Conservation (phyloP, 345 rosid genomes). For the Theobroma cacao region DNA sequence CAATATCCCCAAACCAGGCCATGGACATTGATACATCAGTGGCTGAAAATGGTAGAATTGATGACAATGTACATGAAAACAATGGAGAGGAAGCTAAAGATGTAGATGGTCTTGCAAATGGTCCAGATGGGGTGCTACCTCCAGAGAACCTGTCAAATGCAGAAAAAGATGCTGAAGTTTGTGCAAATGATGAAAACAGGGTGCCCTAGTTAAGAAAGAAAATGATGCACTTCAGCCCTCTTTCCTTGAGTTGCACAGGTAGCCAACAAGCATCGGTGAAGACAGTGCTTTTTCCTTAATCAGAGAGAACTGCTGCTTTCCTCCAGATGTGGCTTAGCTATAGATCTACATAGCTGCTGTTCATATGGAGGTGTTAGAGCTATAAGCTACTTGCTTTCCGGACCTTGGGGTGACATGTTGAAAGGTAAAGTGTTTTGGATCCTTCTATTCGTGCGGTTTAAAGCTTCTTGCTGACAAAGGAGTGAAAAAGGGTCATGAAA, state of each 20-base stretch:
- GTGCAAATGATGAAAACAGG: neutral
- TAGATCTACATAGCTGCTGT: neutral
- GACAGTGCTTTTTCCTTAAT: neutral
- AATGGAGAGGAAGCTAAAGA: slow-evolving; percentile 33
- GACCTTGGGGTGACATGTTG: neutral
- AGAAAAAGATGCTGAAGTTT: neutral
- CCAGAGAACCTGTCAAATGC: neutral
- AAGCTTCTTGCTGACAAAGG: neutral
- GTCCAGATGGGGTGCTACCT: slow-evolving; percentile 28
- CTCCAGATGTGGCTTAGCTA: neutral
- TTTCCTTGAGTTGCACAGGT: neutral
- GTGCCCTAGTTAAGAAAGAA: neutral
- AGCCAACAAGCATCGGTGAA: neutral
- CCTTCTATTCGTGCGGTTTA: neutral
- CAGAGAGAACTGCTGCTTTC: neutral
- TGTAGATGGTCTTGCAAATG: slow-evolving; percentile 19
- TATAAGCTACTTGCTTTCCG: neutral
- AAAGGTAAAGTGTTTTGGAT: neutral
- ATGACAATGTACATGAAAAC: neutral
- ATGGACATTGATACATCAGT: slow-evolving; percentile 39
- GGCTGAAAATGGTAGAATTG: slow-evolving; percentile 22
- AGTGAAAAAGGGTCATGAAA: too few relatives aligned
- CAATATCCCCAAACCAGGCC: neutral
- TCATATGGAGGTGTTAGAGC: neutral
- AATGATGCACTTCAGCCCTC: neutral